phyloP scores from a whole-genome alignment of 306 rosid species.

The Betula pendula region DNA sequence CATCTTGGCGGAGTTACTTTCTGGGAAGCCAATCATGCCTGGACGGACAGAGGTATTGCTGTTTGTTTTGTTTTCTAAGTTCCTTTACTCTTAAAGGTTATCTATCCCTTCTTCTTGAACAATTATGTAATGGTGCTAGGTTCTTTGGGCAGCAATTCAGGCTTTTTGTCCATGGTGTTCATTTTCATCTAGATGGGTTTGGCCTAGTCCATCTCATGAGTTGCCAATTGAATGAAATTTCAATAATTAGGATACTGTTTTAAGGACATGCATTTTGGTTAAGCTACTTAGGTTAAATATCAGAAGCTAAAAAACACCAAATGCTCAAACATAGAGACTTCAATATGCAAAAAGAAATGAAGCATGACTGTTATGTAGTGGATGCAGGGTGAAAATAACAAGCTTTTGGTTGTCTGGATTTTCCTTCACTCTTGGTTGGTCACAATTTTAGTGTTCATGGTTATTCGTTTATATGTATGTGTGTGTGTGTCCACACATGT shows the following conservation, averaged over 20 bases:
- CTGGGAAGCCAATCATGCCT: constrained; percentile 94
- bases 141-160: constrained; percentile 6
- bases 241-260: background rate
- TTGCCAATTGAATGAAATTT: background rate
- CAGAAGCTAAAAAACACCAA: background rate
- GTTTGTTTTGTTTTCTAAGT: constrained; percentile 22
- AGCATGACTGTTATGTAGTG: background rate
- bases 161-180: background rate
- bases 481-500: background rate
- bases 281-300: background rate
- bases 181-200: background rate
- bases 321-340: background rate
- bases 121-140: constrained; percentile 12
- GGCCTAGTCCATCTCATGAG: background rate
- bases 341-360: background rate
- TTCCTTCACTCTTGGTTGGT: background rate
- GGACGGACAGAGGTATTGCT: constrained; percentile 88
- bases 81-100: constrained; percentile 2
- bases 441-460: background rate
- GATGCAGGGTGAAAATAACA: background rate
- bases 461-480: background rate
- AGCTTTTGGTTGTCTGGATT: background rate
- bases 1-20: constrained; percentile 84
- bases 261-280: background rate
- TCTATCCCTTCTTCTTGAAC: constrained; percentile 13